Conservation (phyloP, 768 basidiomycete species). For the Agrocybe praecox region DNA sequence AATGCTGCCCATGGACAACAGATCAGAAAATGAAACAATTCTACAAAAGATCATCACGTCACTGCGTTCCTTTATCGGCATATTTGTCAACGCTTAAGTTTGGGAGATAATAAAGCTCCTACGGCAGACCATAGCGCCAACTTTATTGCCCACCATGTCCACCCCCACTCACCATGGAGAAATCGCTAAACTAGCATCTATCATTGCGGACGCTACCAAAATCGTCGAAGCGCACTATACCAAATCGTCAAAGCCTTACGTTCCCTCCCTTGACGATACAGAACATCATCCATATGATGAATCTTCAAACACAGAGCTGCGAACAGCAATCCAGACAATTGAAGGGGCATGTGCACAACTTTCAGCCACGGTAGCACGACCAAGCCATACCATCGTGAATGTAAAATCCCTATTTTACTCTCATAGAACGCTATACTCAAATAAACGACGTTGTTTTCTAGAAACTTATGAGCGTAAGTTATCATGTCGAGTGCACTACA, state of each 20-base stretch:
- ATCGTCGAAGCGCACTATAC: conserved; percentile 22
- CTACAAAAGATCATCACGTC: not conserved
- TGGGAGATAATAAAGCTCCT: not conserved
- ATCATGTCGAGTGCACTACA: not conserved
- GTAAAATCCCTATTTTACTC: conserved; percentile 27
- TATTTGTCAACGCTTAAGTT: not conserved
- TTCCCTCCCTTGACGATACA: not conserved
- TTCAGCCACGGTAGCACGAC: not conserved
- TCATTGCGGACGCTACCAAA: conserved; percentile 22
- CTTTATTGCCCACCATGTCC: not conserved
- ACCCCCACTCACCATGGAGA: conserved; percentile 1
- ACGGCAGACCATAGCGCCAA: not conserved
- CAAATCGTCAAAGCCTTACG: conserved; percentile 21
- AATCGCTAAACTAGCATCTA: conserved; percentile 14
- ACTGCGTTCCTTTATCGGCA: not conserved
- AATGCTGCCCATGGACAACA: not conserved
- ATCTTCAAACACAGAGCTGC: not conserved
- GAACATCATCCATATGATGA: not conserved
- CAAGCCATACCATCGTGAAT: not conserved
- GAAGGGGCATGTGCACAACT: not conserved
- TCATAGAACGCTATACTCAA: conserved; percentile 27
- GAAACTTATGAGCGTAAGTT: not conserved
- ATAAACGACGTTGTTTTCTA: not conserved
- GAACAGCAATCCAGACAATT: not conserved
- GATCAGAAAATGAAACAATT: not conserved